Evolutionary conservation across 2,329 filamentous ascomycete genomes (phyloP).

Genomic region (Colletotrichum spaethianum): DNA sequence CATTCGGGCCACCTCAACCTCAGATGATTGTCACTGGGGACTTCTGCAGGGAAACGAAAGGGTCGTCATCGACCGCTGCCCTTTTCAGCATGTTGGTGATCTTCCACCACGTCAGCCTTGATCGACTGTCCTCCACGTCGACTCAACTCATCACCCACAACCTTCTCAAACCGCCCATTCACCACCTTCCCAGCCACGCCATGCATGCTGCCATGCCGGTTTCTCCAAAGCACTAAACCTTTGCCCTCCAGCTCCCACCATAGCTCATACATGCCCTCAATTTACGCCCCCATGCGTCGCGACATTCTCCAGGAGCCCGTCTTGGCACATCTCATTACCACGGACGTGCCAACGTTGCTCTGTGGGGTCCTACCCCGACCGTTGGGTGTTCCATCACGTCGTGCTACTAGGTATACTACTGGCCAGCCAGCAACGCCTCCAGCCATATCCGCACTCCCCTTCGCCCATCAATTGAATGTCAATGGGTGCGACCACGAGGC

Average conservation of each 20-base stretch:
- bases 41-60: neutral
- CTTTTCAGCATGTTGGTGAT: conserved; percentile 17
- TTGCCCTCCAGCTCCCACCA: conserved; percentile 25
- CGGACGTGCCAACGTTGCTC: conserved; percentile 35
- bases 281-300: conserved; percentile 20
- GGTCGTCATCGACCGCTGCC: neutral
- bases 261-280: conserved; percentile 13
- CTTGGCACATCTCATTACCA: conserved; percentile 12
- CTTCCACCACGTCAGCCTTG: conserved; percentile 33
- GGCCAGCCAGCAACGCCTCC: conserved; percentile 13
- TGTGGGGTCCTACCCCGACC: conserved; percentile 32
- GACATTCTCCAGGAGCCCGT: conserved; percentile 6
- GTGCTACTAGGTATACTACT: neutral
- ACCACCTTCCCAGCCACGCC: neutral
- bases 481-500: conserved; percentile 19
- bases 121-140: conserved; percentile 25
- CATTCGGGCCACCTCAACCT: neutral
- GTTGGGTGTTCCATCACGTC: conserved; percentile 26
- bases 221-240: conserved; percentile 10
- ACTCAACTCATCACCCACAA: conserved; percentile 15
- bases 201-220: neutral
- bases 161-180: neutral
- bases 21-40: neutral
- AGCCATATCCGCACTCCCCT: conserved; percentile 7
- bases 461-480: conserved; percentile 20